A percentile compares a stretch with the other conserved stretches of the same genome.
These are phyloP conservation scores for Pisolithus sp. DNA, from an alignment of 768 basidiomycete species.

Conservation along the genomic window DNA sequence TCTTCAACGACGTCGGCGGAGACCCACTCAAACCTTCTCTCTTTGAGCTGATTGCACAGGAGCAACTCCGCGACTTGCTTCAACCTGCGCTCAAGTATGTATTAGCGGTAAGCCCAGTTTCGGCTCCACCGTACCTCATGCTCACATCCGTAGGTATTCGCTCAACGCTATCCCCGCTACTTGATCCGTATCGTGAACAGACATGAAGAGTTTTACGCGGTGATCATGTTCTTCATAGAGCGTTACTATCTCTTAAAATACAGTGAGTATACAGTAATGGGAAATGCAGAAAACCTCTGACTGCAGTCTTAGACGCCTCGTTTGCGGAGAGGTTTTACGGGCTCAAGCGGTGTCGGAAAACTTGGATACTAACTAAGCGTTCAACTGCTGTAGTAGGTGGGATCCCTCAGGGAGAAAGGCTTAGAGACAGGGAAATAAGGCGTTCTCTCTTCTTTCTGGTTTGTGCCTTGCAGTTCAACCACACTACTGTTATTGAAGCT, in stretches of 20 bases:
- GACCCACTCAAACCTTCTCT: slow-evolving; percentile 75
- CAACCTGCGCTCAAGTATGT: slow-evolving; percentile 96
- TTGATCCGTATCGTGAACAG: slow-evolving; percentile 84
- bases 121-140: neutral
- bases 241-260: slow-evolving; percentile 83
- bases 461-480: slow-evolving; percentile 19
- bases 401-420: slow-evolving; percentile 55
- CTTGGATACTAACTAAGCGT: slow-evolving; percentile 64
- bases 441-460: slow-evolving; percentile 79
- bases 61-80: slow-evolving; percentile 84
- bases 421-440: slow-evolving; percentile 63
- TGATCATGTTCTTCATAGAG: slow-evolving; percentile 86
- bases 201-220: slow-evolving; percentile 94
- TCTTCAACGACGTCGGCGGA: slow-evolving; percentile 70
- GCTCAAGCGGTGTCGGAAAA: slow-evolving; percentile 69
- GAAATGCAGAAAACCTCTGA: neutral
- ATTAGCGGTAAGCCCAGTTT: slow-evolving; percentile 57
- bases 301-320: slow-evolving; percentile 61
- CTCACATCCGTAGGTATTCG: slow-evolving; percentile 65
- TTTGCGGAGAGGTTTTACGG: slow-evolving; percentile 97
- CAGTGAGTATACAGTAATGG: slow-evolving; percentile 41
- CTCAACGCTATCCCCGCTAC: slow-evolving; percentile 91
- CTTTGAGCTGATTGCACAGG: slow-evolving; percentile 90
- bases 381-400: slow-evolving; percentile 62
- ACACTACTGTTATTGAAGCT: neutral